Evolutionary conservation across 768 basidiomycete species (phyloP), one percentile per base, ranked within the genome.

Genomic region (Mycena rebaudengoi): DNA sequence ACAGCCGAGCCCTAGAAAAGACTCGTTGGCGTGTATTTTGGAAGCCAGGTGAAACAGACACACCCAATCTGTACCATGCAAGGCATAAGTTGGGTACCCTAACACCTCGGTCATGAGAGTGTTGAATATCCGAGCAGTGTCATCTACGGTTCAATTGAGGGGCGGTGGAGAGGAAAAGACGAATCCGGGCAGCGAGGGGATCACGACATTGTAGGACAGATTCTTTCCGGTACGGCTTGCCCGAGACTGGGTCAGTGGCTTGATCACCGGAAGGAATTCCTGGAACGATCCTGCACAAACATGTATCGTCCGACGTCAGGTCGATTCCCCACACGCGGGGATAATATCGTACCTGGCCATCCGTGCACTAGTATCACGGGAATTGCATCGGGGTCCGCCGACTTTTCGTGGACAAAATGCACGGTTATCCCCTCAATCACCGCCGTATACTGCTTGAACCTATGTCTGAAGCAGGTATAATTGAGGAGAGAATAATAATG

Each of bases 71-170:
- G 64, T 62, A 12, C 65, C 72, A 39, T 67, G 46, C 4, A 62
- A 60, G 30, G 62, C 65, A 40, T 73, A 73, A 29, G 32, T 37
- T n/a, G 51, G 53, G 46, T 73, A 73, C n/a, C 66, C 68, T 11
- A 73, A 61, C 18, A 72, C 66, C 40, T 69, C 64, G 12, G 59
- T 64, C 71, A 73, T 71, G 32, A 73, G 68, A 14, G 60, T 67
- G 50, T 73, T 66, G 49, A 67, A 72, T 33, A 71, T 43, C 23
- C 68, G 48, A 2, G 70, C 71, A 37, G 66, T 73, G 49, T 73
- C 70, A 13, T 50, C 54, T 23, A 72, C 52, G 10, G 56, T 65
- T 68, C 71, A 67, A n/a, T 43, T 60, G 12, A 48, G 26, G 12
- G 62, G 55, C 5, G 68, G 66, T 5, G 61, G 30, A 2, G 50